phyloP scores from a whole-genome alignment of 352 stramenopile species.

The Pythium phragmitis region DNA sequence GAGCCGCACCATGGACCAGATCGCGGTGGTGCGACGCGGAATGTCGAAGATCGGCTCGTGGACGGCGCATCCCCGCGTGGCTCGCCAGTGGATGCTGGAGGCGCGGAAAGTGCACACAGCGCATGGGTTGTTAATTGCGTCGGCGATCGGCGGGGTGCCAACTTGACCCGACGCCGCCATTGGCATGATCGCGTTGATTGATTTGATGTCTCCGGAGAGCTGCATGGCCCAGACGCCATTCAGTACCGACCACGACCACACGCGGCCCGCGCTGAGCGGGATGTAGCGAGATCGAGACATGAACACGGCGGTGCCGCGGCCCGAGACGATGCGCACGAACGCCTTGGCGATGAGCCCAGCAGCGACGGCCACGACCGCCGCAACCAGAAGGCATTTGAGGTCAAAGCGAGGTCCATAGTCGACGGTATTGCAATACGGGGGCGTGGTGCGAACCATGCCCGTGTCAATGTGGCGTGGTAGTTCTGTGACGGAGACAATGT shows the following conservation, averaged over 20 bases:
- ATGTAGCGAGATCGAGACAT: conserved; percentile 23
- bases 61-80: conserved; percentile 15
- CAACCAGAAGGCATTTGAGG: conserved; percentile 5
- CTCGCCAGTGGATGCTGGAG: conserved; percentile 23
- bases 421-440: background rate
- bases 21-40: conserved; percentile 20
- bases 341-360: background rate
- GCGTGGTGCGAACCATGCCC: background rate
- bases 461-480: conserved; percentile 11
- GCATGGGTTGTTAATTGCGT: background rate
- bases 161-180: too few species aligned
- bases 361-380: background rate
- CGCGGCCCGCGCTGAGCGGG: conserved; percentile 19
- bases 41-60: conserved; percentile 26
- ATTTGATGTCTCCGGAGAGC: background rate
- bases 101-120: conserved; percentile 13
- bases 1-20: conserved; percentile 33
- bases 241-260: conserved; percentile 20
- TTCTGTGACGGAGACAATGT: conserved; percentile 2
- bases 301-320: conserved; percentile 3
- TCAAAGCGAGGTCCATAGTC: conserved; percentile 16
- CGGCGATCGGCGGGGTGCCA: background rate
- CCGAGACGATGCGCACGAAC: background rate
- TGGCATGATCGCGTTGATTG: background rate
- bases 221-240: conserved; percentile 13